Evolutionary conservation across 2,329 filamentous ascomycete species (phyloP), one percentile per base, ranked within the genome.

Genomic region (Rhinocladiella mackenziei): DNA sequence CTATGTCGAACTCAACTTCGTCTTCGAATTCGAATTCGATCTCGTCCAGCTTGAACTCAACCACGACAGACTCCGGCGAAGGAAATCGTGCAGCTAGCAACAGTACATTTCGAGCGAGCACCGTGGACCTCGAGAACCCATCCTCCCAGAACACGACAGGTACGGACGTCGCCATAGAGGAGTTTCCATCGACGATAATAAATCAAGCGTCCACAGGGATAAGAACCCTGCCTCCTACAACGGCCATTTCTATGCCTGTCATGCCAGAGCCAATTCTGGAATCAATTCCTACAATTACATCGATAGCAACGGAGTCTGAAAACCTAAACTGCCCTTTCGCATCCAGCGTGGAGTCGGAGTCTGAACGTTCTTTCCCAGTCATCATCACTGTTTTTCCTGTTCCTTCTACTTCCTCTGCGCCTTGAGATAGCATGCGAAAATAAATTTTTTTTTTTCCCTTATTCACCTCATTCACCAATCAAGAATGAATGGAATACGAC

Each of bases 381-480:
- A 47, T 47, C 38, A 38, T 47, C 20, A 47, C 43, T 2, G 38
- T 47, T 6, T 18, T 39, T 4, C 42, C 42, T 23, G 5, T 32
- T 10, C 28, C 42, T 26, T 11, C 28, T 26, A 26, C 11, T 17
- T 7, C 23, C n/a, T n/a, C n/a, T n/a, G n/a, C n/a, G n/a, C n/a
- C n/a, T n/a, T n/a, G n/a, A n/a, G n/a, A n/a, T n/a, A n/a, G n/a
- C n/a, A n/a, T n/a, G n/a, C n/a, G n/a, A n/a, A n/a, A n/a, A n/a
- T n/a, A n/a, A n/a, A n/a, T n/a, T n/a, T n/a, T n/a, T n/a, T n/a
- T n/a, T n/a, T n/a, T n/a, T n/a, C n/a, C n/a, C n/a, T n/a, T n/a
- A n/a, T n/a, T n/a, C n/a, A n/a, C n/a, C n/a, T n/a, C n/a, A n/a
- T n/a, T n/a, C n/a, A n/a, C n/a, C n/a, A n/a, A n/a, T n/a, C n/a